Conservation (phyloP, 2,329 filamentous ascomycete genomes). For the Aspergillus uvarum region DNA sequence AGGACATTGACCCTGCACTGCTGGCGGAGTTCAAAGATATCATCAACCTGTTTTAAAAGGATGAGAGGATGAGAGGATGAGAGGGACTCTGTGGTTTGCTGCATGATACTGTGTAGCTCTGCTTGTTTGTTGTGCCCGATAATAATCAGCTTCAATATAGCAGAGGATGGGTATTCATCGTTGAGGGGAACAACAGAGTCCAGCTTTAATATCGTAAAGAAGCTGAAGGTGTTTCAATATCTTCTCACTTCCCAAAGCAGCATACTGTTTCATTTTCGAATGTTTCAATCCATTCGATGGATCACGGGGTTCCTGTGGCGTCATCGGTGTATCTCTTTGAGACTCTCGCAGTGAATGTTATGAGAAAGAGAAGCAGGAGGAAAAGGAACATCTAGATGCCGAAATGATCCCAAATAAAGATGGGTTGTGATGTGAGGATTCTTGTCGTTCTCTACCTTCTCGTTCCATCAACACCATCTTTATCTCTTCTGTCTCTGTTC, state of each 20-base stretch:
- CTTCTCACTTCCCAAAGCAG: not conserved
- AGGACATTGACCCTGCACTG: constrained; percentile 39
- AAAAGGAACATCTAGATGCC: not conserved
- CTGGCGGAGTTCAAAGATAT: constrained; percentile 44
- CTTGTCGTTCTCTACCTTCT: not conserved
- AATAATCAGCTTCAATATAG: not conserved
- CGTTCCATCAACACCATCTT: not conserved
- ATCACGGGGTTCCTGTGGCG: not conserved
- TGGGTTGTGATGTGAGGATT: not conserved
- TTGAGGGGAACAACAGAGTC: not conserved
- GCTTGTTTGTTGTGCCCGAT: not conserved
- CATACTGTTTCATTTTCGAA: not conserved
- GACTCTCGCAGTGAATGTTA: not conserved
- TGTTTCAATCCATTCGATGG: not conserved
- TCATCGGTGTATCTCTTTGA: not conserved
- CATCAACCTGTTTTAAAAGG: constrained; percentile 39
- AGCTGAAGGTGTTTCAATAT: not conserved
- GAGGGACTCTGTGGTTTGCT: not conserved
- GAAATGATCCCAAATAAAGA: not conserved
- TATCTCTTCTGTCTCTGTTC: not conserved
- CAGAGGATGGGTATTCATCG: not conserved
- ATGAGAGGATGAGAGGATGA: not conserved
- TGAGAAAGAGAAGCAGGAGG: not conserved
- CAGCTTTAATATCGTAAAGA: not conserved
- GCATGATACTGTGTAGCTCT: not conserved